These are phyloP conservation scores for Debaryomyces nepalensis DNA, from an alignment of 1,139 yeast species.

Conservation along the genomic window DNA sequence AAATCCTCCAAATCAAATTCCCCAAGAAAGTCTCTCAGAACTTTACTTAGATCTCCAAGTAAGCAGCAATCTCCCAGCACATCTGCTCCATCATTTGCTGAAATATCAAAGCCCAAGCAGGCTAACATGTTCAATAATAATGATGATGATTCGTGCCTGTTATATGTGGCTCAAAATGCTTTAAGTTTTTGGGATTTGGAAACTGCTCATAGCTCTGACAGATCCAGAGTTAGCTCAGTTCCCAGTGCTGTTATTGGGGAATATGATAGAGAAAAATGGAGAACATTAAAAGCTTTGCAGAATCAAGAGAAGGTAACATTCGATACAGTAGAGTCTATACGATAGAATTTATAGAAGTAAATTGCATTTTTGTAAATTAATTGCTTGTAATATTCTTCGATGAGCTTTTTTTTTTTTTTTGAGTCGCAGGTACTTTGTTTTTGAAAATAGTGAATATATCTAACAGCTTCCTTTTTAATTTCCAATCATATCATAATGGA, in stretches of 20 bases:
- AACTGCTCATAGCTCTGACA: constrained; percentile 42
- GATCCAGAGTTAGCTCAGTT: constrained; percentile 51
- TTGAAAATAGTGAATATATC: too few species aligned
- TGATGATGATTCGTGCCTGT: background rate
- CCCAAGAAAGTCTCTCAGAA: constrained; percentile 36
- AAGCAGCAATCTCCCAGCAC: constrained; percentile 5
- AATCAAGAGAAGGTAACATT: constrained; percentile 17
- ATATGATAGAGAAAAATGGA: constrained; percentile 70
- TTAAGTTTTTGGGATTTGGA: constrained; percentile 38
- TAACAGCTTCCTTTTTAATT: background rate
- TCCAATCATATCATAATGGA: constrained; percentile 13
- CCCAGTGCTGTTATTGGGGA: constrained; percentile 67
- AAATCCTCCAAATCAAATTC: constrained; percentile 33
- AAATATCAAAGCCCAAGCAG: background rate
- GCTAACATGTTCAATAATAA: background rate
- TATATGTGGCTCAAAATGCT: constrained; percentile 1
- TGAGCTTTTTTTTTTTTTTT: constrained; percentile 10
- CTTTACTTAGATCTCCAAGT: constrained; percentile 20
- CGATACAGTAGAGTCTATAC: background rate
- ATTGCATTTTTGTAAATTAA: constrained; percentile 5
- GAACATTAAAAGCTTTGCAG: constrained; percentile 46
- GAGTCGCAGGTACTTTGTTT: constrained; percentile 6
- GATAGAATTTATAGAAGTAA: constrained; percentile 3
- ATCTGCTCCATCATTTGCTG: background rate
- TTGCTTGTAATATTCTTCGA: constrained; percentile 2